A percentile compares a stretch with the other conserved stretches of the same genome.
These are phyloP conservation scores for Fusarium coffeatum DNA, from an alignment of 2,329 filamentous ascomycete species.

Conservation along the genomic window DNA sequence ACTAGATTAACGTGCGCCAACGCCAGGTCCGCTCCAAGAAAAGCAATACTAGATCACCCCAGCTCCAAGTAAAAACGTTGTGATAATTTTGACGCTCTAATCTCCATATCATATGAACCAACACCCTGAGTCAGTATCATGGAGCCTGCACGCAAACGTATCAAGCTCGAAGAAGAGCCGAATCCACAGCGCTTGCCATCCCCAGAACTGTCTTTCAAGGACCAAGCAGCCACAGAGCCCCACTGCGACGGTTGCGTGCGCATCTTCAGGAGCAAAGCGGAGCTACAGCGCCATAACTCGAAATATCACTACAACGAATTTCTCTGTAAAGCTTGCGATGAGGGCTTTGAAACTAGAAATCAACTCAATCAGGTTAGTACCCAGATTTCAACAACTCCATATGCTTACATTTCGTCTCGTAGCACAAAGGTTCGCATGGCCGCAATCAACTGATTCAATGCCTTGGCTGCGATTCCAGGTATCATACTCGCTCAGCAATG, in stretches of 20 bases:
- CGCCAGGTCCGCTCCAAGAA: background rate
- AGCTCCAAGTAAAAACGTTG: background rate
- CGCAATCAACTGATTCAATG: background rate
- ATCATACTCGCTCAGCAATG: background rate
- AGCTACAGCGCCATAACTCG: background rate
- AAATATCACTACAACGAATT: background rate
- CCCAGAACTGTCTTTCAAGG: background rate
- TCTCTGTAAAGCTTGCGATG: background rate
- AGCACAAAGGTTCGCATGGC: background rate
- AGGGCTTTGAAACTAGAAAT: rapidly evolving
- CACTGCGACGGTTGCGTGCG: background rate
- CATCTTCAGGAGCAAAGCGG: background rate
- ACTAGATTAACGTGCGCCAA: background rate
- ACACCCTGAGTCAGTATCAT: background rate
- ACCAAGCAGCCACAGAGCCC: rapidly evolving
- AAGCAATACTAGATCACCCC: background rate
- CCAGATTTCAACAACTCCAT: background rate
- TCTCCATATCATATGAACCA: too few relatives aligned
- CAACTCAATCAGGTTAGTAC: background rate
- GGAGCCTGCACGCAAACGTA: background rate
- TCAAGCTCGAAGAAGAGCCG: background rate
- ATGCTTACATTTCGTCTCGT: background rate
- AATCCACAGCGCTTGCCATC: too few relatives aligned
- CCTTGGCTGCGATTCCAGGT: background rate
- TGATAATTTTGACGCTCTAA: too few relatives aligned